Evolutionary conservation across 352 stramenopile species (phyloP), one percentile per base, ranked within the genome.

Genomic region (Phytophthora pluvialis): DNA sequence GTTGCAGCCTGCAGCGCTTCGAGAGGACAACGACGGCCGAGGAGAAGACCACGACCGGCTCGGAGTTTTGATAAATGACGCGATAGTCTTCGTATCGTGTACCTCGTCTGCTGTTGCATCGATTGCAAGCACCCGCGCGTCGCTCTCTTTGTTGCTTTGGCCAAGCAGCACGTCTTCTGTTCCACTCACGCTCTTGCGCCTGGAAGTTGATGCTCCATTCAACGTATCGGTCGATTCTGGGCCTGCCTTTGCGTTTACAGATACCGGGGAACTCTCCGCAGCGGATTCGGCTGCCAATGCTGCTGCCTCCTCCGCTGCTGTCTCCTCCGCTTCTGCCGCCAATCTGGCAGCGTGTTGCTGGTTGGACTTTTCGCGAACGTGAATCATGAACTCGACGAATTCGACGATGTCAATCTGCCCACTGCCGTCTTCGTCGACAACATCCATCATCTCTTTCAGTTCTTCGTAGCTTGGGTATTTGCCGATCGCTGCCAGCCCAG

Each of bases 331-430:
- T 33, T 67, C 60, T n/a, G 53, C 72, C 6, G 53, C 69, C 15
- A 77, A 39, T 25, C 28, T 60, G 0, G 63, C 60, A 10, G 46
- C 50, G 21, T 81, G 81, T 38, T 90, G 79, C 46, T 88, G 67
- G 6, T 56, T 77, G 1, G 83, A 89, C 36, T 90, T 92, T 52
- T 89, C 80, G 2, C 83, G 81, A 12, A 92, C 81, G 61, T 90
- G 78, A 39, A 92, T 86, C 85, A 93, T 95, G 53, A 93, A 95
- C 60, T 93, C 80, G 51, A 95, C 77, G 60, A 96, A 96, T 60
- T 94, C 88, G 40, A 93, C 81, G 38, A 95, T 86, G 57, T 95
- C 88, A 44, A 96, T 96, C 57, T 96, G 86, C 0, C 88, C 88
- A 29, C 80, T 91, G 33, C 83, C 82, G 47, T 96, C 88, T 75